Evolutionary conservation across 805 yeast genomes (phyloP), one percentile per base, ranked within the genome.

Genomic region (Barnettozyma sucrosica): DNA sequence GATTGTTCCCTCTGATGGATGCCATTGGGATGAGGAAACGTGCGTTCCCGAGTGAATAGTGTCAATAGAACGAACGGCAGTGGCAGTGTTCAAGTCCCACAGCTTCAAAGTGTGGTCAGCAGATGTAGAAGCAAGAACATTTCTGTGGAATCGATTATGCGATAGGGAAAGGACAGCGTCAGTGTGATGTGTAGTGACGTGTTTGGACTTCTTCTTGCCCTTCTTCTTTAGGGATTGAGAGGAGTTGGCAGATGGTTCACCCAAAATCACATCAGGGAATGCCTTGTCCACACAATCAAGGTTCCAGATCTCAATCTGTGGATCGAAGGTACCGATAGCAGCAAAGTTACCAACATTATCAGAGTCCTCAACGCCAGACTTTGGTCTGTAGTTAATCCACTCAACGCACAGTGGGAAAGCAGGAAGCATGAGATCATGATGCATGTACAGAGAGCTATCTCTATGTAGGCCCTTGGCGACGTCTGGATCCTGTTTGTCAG

Each of bases 301-400:
- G 66, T 93, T 89, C 98, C 98, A 93, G 51, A 93, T 77, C 69
- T 93, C 99, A 66, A 93, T 92, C 62, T 86, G 95, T 36, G 99
- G 99, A 58, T 92, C 98, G 64, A 93, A 92, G 2, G 98, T 87
- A 63, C 98, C 98, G 54, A 93, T 74, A 13, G 99, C 99, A 2
- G 95, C 98, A 67, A 88, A 89, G 67, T 89, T 93, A 10, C 95
- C 97, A 26, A 81, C 68, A 51, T 79, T 76, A 20, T 67, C 68
- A 37, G 70, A 70, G 32, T 71, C 70, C 13, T 66, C 56, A 19
- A 66, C 70, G 13, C 73, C 77, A 6, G 37, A 21, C 18, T 49
- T 48, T 28, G 95, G 92, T 51, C 72, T 75, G 64, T 76, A 85
- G 65, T 88, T 85, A 53, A 93, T 66, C 98, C 98, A 92, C 67